Percentiles rank a stretch among this genome's conserved stretches.
Conservation (phyloP, 306 rosid species). For the Quercus parvula region DNA sequence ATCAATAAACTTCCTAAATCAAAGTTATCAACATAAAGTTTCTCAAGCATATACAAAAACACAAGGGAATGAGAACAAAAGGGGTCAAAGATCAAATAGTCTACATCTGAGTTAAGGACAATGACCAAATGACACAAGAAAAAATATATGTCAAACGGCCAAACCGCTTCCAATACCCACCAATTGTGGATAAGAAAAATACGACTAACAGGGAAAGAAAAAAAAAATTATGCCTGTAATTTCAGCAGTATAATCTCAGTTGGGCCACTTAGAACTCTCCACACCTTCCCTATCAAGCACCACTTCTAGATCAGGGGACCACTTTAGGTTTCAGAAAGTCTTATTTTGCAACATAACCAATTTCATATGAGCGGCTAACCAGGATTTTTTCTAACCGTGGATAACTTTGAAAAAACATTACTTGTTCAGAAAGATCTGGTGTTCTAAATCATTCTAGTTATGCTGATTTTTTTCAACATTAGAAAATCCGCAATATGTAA, state of each 20-base stretch:
- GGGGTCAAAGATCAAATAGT: too few relatives aligned
- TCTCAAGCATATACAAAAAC: too few relatives aligned
- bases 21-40: not conserved
- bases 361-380: not conserved
- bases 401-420: not conserved
- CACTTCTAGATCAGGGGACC: not conserved
- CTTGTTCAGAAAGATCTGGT: not conserved
- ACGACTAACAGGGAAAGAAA: not conserved
- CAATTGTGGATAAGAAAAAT: not conserved
- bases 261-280: not conserved
- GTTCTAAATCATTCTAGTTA: not conserved
- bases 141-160: not conserved
- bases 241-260: not conserved
- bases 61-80: too few relatives aligned
- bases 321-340: not conserved
- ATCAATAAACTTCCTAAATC: not conserved
- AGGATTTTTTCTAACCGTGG: not conserved
- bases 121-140: not conserved
- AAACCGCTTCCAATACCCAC: not conserved
- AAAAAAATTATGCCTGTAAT: not conserved
- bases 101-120: not conserved
- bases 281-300: not conserved
- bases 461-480: not conserved
- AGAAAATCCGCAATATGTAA: not conserved
- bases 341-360: not conserved